A percentile compares a stretch with the other conserved stretches of the same genome.
phyloP scores from a whole-genome alignment of 495 filamentous ascomycete species.

The Aspergillus egyptiacus region DNA sequence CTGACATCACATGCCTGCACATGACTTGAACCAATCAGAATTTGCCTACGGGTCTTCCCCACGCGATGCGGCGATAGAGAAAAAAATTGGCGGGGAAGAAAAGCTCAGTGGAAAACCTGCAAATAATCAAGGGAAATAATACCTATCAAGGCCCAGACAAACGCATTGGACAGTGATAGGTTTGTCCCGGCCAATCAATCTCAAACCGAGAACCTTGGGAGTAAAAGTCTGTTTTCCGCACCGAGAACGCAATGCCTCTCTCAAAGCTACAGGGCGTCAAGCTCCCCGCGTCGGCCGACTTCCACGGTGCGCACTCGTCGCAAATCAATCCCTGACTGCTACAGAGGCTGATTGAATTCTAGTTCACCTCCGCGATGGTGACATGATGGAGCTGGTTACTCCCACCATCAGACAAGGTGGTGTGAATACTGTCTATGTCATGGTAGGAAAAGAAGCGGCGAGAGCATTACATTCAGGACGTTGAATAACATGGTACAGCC shows the following conservation, averaged over 20 bases:
- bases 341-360: not conserved
- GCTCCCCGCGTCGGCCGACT: conserved; percentile 68
- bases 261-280: conserved; percentile 40
- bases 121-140: not conserved
- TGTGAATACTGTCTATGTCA: conserved; percentile 77
- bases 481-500: conserved; percentile 37
- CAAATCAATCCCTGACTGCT: not conserved
- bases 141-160: not conserved
- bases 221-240: not conserved
- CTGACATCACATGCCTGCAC: conserved; percentile 17
- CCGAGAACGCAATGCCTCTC: conserved; percentile 29
- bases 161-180: not conserved
- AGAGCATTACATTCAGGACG: conserved; percentile 1
- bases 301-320: conserved; percentile 50
- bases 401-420: conserved; percentile 67
- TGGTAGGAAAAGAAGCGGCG: conserved; percentile 43
- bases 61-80: conserved; percentile 7
- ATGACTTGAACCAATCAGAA: conserved; percentile 16
- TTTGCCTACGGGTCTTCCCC: conserved; percentile 2
- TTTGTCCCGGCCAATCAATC: not conserved
- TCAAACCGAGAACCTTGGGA: not conserved
- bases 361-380: conserved; percentile 69
- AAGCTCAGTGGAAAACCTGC: not conserved
- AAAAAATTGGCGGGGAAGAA: conserved; percentile 25
- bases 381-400: conserved; percentile 77